Conservation (phyloP, 73 alveolate genomes). For the Paramecium sexaurelia region DNA sequence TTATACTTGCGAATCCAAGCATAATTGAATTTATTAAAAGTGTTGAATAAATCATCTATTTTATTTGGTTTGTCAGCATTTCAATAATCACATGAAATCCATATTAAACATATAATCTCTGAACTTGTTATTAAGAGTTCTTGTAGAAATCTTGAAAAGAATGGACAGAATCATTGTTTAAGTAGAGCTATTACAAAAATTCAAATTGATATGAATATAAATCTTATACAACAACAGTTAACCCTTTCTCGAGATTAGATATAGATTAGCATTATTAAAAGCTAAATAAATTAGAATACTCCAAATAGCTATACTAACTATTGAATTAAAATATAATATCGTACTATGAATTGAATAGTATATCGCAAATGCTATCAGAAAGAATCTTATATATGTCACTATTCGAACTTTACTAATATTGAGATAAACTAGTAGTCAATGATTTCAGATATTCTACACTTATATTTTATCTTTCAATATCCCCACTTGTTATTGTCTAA, state of each 20-base stretch:
- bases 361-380: background rate
- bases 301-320: background rate
- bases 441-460: background rate
- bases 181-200: background rate
- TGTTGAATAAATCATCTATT: background rate
- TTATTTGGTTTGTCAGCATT: background rate
- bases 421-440: background rate
- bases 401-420: background rate
- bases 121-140: background rate
- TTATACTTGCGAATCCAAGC: background rate
- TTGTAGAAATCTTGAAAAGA: background rate
- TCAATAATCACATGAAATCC: background rate
- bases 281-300: background rate
- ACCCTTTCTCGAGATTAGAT: background rate
- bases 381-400: background rate
- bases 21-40: background rate
- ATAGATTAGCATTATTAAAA: background rate
- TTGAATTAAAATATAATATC: background rate
- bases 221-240: background rate
- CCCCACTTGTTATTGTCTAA: background rate
- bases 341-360: background rate
- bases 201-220: background rate
- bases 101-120: conserved; percentile 18
- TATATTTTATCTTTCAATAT: background rate
- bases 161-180: background rate